A percentile compares a stretch with the other conserved stretches of the same genome.
Conservation (phyloP, 2,329 filamentous ascomycete species). For the Pleomassaria siparia region DNA sequence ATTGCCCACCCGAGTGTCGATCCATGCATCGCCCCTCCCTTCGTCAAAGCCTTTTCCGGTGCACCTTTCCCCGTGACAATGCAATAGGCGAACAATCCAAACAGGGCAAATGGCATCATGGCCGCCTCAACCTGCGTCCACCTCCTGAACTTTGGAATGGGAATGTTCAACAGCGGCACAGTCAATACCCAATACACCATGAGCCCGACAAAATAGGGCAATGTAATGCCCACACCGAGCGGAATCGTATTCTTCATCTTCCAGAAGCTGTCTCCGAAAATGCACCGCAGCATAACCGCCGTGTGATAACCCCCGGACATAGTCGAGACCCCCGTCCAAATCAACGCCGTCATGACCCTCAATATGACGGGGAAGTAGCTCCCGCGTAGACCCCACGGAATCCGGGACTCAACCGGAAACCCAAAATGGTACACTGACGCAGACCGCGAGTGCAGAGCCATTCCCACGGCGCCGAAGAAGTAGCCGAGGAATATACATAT, state of each 20-base stretch:
- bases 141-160: constrained; percentile 29
- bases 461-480: constrained; percentile 22
- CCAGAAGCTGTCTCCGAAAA: constrained; percentile 44
- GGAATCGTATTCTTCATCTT: constrained; percentile 27
- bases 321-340: constrained; percentile 42
- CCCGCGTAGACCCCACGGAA: constrained; percentile 38
- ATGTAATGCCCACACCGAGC: constrained; percentile 32
- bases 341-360: constrained; percentile 38
- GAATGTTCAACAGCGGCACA: constrained; percentile 34
- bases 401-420: constrained; percentile 21
- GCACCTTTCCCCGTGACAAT: constrained; percentile 34
- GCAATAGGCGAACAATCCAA: constrained; percentile 41
- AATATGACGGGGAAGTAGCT: constrained; percentile 46
- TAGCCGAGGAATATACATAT: constrained; percentile 23
- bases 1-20: constrained; percentile 39
- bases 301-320: constrained; percentile 34
- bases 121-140: background rate
- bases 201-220: constrained; percentile 37
- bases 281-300: constrained; percentile 41
- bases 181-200: too few relatives aligned
- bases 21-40: constrained; percentile 16
- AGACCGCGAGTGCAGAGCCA: constrained; percentile 26
- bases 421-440: constrained; percentile 29
- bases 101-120: constrained; percentile 36
- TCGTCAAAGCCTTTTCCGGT: constrained; percentile 9